phyloP scores from a whole-genome alignment of 2,329 filamentous ascomycete species.

The Mycosphaerelloides madeirae region DNA sequence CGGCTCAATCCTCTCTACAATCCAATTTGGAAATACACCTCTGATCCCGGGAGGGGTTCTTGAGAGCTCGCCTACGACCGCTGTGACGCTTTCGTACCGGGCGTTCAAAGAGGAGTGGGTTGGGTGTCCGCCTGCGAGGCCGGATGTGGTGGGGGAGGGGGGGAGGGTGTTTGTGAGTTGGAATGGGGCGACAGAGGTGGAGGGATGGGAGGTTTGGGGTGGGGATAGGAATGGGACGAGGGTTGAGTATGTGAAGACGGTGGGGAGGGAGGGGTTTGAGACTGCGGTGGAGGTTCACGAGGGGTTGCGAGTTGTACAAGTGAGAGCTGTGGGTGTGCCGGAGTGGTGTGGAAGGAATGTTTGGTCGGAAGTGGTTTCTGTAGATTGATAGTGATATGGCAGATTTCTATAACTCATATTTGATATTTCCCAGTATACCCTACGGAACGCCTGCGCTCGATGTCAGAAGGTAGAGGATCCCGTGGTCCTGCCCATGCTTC shows the following conservation, averaged over 20 bases:
- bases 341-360: constrained; percentile 8
- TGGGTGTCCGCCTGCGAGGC: constrained; percentile 17
- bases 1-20: constrained; percentile 10
- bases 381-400: neutral
- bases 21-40: constrained; percentile 19
- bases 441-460: too few species aligned
- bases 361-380: constrained; percentile 10
- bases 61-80: neutral
- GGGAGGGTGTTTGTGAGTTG: constrained; percentile 46
- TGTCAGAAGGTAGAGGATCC: too few species aligned
- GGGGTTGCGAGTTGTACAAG: constrained; percentile 13
- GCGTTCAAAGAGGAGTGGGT: constrained; percentile 18
- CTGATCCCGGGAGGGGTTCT: constrained; percentile 2
- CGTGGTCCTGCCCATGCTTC: too few species aligned
- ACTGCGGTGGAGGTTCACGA: constrained; percentile 14
- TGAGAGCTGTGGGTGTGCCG: constrained; percentile 10
- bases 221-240: constrained; percentile 14
- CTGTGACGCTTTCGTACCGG: constrained; percentile 17
- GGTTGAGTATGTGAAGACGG: constrained; percentile 9
- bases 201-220: constrained; percentile 37
- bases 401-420: too few species aligned
- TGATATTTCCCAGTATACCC: too few species aligned
- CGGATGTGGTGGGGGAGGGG: constrained; percentile 8
- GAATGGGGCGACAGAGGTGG: constrained; percentile 45
- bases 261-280: constrained; percentile 19